These are phyloP conservation scores for Annulohypoxylon maeteangense DNA, from an alignment of 495 filamentous ascomycete species.

Conservation along the genomic window DNA sequence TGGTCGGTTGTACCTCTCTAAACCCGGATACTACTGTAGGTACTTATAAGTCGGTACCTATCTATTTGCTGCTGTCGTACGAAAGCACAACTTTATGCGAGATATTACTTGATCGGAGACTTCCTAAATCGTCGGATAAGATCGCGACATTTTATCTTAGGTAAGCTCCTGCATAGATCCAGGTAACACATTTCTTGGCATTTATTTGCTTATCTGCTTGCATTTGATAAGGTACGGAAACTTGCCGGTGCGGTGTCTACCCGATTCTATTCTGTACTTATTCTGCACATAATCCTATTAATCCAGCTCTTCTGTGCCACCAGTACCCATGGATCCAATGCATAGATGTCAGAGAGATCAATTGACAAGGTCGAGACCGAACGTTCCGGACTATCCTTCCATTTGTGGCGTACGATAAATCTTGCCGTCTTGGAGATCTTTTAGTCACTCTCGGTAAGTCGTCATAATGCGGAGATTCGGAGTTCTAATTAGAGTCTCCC, in stretches of 20 bases:
- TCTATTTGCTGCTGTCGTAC: background rate
- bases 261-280: background rate
- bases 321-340: background rate
- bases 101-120: background rate
- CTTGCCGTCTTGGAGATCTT: background rate
- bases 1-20: constrained; percentile 33
- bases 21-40: constrained; percentile 17
- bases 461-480: constrained; percentile 5
- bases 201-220: background rate
- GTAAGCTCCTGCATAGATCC: background rate
- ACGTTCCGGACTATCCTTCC: background rate
- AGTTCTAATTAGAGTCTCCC: background rate
- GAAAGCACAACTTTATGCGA: constrained; percentile 14
- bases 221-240: background rate
- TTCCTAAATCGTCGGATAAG: background rate
- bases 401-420: background rate
- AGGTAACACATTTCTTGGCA: background rate
- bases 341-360: background rate
- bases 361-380: constrained; percentile 11
- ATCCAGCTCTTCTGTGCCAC: background rate
- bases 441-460: constrained; percentile 5
- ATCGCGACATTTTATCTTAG: constrained; percentile 1
- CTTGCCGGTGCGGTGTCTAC: background rate
- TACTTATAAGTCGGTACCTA: constrained; percentile 27
- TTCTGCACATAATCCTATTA: background rate